Evolutionary conservation across 148 eudicot genomes (phyloP).

Genomic region (Rhododendron henanense): DNA sequence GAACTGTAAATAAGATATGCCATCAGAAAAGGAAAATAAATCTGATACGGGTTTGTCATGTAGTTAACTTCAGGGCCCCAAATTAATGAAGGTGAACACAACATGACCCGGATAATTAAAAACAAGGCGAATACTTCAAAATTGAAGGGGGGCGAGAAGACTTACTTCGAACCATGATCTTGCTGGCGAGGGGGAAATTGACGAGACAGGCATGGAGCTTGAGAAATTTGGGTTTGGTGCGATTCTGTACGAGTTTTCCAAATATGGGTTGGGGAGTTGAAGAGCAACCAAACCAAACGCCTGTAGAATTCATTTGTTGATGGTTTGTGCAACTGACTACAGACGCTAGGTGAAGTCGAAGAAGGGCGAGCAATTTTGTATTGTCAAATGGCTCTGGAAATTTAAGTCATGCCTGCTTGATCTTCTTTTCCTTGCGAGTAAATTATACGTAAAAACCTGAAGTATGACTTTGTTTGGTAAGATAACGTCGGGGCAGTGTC

Average conservation of each 20-base stretch:
- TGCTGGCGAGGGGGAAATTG: slow-evolving; percentile 42
- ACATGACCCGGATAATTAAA: too few species aligned
- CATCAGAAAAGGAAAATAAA: background rate
- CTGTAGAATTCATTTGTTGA: background rate
- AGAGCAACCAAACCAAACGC: slow-evolving; percentile 8
- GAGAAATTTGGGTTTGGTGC: background rate
- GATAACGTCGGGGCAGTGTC: too few species aligned
- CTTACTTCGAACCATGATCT: slow-evolving; percentile 46
- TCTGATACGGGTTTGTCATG: background rate
- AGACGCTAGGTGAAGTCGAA: background rate
- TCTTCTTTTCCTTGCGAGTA: too few species aligned
- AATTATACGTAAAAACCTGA: too few species aligned
- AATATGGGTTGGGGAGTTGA: background rate
- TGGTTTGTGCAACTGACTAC: background rate
- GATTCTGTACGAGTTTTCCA: background rate
- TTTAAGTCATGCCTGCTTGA: too few species aligned
- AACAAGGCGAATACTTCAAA: background rate
- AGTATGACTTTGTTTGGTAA: too few species aligned
- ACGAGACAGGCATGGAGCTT: slow-evolving; percentile 22
- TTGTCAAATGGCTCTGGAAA: background rate
- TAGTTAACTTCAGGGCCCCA: too few species aligned
- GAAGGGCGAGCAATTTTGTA: background rate
- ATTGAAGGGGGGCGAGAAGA: background rate
- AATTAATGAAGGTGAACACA: too few species aligned
- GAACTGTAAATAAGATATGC: background rate